Conservation (phyloP, 352 stramenopile genomes). For the Phytopythium oedochilum region DNA sequence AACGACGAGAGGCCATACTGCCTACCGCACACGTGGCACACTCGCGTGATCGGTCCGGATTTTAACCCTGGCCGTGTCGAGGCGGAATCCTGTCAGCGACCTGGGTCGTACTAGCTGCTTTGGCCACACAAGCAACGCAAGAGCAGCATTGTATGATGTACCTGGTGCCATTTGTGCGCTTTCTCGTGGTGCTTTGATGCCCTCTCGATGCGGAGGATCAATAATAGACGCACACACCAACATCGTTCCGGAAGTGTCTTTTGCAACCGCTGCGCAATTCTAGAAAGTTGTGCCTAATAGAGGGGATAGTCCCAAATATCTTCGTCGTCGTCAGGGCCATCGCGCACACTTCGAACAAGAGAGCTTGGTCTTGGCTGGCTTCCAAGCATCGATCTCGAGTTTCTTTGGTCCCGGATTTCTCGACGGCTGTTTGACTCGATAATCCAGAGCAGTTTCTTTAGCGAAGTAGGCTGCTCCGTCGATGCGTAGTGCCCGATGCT, state of each 20-base stretch:
- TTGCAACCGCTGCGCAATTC: neutral
- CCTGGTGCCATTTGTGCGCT: conserved; percentile 12
- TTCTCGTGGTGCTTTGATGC: neutral
- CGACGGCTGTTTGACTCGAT: conserved; percentile 36
- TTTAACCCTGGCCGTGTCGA: conserved; percentile 21
- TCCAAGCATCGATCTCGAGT: conserved; percentile 4
- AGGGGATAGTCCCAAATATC: conserved; percentile 69
- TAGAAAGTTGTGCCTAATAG: conserved; percentile 6
- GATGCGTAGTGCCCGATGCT: conserved; percentile 48
- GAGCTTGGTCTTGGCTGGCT: neutral
- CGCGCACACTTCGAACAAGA: neutral
- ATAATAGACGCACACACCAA: neutral
- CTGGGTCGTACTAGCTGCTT: no score
- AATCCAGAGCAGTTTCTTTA: conserved; percentile 62
- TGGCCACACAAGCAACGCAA: neutral
- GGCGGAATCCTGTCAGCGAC: neutral
- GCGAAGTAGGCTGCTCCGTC: conserved; percentile 38
- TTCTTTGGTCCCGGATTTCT: conserved; percentile 16
- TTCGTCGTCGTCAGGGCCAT: conserved; percentile 28
- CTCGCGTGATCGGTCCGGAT: conserved; percentile 51
- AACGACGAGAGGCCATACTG: conserved; percentile 81
- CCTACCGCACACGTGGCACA: conserved; percentile 75
- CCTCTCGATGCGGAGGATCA: neutral
- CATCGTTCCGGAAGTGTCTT: neutral
- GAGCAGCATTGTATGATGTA: neutral